Base-by-base conservation (phyloP, 345 rosid species). In the Xanthoceras sorbifolium region DNA sequence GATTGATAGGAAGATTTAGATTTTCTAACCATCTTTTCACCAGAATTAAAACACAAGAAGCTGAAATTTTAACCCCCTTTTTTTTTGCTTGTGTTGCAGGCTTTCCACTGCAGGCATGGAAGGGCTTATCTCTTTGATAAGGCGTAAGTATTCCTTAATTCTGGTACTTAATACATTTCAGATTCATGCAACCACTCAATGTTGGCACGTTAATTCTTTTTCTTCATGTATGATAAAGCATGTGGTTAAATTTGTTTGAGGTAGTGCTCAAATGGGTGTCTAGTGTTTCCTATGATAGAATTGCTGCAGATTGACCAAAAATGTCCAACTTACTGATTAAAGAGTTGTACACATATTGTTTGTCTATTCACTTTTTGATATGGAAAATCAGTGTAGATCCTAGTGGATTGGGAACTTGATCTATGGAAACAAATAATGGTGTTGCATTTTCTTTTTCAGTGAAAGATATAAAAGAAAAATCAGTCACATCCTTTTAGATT, bases 51-150 rank as follows among this genome's bases (percentile, higher is more conserved):
- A 38, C 15, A 32, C 54, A 14, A 52, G 31, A 44, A 8, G 40
- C 63, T 11, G 50, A 25, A 52, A 26, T 64, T 67, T 76, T 80
- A 55, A 85, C 66, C 31, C 66, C 31, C 38, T 69, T 23, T 73
- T 22, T 76, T 62, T 74, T 80, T 29, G 4, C 44, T 14, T 76
- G 54, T 79, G 79, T 87, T 90, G 80, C 90, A 93, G 97, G 75
- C 89, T 34, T 93, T 91, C 84, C 92, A 80, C 82, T 81, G 90
- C 87, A 83, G 84, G 80, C 87, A 93, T 81, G 96, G 97, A 73
- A 85, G 78, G 81, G 97, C 97, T 67, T 90, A 87, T 82, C 97
- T 93, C 80, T 91, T 93, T 75, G 87, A 87, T 66, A 87, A 87
- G 40, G 92, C 84, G 97, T 89, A 85, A 91, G 97, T 83, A 42